These are phyloP conservation scores for Xanthoconium stramineum DNA, from an alignment of 768 basidiomycete genomes.

Conservation along the genomic window DNA sequence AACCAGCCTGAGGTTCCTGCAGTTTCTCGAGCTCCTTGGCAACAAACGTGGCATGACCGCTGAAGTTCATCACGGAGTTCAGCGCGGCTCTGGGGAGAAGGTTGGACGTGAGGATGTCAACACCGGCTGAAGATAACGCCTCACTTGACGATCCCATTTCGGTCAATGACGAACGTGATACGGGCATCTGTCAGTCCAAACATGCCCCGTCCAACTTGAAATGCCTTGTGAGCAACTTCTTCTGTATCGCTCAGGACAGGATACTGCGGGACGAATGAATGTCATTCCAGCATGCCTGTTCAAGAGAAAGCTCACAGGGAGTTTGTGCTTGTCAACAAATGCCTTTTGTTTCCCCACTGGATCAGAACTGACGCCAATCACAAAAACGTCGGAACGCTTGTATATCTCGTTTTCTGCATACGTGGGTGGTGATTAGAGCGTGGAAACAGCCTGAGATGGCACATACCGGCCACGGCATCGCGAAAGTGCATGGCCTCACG, in stretches of 20 bases:
- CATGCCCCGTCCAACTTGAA: conserved; percentile 62
- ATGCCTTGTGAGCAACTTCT: conserved; percentile 60
- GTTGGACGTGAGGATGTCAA: conserved; percentile 1
- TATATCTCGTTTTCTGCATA: conserved; percentile 61
- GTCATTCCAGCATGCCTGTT: not conserved
- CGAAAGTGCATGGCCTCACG: conserved; percentile 81
- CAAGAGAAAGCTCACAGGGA: conserved; percentile 47
- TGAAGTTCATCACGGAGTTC: conserved; percentile 59
- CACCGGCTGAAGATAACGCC: conserved; percentile 10
- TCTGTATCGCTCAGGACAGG: conserved; percentile 73
- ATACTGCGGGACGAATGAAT: conserved; percentile 43
- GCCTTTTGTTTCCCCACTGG: conserved; percentile 67
- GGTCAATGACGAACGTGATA: conserved; percentile 75
- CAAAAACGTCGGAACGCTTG: conserved; percentile 56
- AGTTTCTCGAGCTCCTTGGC: conserved; percentile 61
- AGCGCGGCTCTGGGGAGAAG: conserved; percentile 46
- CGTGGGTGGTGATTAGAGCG: not conserved
- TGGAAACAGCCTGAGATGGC: not conserved
- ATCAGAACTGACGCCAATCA: conserved; percentile 76
- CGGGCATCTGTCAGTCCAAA: conserved; percentile 64
- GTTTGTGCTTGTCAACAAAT: conserved; percentile 68
- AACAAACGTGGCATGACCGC: conserved; percentile 69
- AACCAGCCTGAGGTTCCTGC: conserved; percentile 13
- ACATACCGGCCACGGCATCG: conserved; percentile 66
- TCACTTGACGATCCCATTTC: conserved; percentile 63